Evolutionary conservation across 768 basidiomycete species (phyloP).

Genomic region (Suillus occidentalis): DNA sequence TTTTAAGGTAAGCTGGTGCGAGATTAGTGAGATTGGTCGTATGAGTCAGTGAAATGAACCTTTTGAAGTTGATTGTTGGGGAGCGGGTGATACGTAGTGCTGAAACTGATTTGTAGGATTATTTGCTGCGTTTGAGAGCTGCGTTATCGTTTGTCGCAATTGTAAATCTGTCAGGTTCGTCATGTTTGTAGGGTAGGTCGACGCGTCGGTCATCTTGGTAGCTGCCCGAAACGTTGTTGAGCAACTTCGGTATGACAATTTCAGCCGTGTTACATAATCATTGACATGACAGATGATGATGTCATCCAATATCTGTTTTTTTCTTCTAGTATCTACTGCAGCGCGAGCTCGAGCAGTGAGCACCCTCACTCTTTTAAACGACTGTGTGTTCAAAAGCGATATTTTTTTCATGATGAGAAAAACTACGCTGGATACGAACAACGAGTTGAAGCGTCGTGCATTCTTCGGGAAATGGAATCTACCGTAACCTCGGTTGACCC

Average conservation of each 20-base stretch:
- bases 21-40: slow-evolving; percentile 4
- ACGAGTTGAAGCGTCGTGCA: background rate
- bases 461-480: background rate
- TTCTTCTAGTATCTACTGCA: too few relatives aligned
- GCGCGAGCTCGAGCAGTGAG: too few relatives aligned
- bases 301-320: too few relatives aligned
- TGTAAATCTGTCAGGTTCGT: slow-evolving; percentile 59
- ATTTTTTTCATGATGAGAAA: background rate
- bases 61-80: slow-evolving; percentile 30
- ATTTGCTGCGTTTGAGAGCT: slow-evolving; percentile 43
- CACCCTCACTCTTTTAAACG: too few relatives aligned
- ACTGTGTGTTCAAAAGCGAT: background rate
- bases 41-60: slow-evolving; percentile 17
- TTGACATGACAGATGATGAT: too few relatives aligned
- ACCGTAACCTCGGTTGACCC: background rate
- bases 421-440: background rate
- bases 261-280: too few relatives aligned
- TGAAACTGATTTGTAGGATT: slow-evolving; percentile 33
- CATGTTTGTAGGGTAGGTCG: slow-evolving; percentile 36
- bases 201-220: slow-evolving; percentile 28
- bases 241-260: too few relatives aligned
- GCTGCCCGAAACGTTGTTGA: background rate
- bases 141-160: slow-evolving; percentile 61
- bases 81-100: slow-evolving; percentile 31
- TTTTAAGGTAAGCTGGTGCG: slow-evolving; percentile 59